Evolutionary conservation across 1,284 basidiomycete species (phyloP).

Genomic region (Ganoderma sinense): DNA sequence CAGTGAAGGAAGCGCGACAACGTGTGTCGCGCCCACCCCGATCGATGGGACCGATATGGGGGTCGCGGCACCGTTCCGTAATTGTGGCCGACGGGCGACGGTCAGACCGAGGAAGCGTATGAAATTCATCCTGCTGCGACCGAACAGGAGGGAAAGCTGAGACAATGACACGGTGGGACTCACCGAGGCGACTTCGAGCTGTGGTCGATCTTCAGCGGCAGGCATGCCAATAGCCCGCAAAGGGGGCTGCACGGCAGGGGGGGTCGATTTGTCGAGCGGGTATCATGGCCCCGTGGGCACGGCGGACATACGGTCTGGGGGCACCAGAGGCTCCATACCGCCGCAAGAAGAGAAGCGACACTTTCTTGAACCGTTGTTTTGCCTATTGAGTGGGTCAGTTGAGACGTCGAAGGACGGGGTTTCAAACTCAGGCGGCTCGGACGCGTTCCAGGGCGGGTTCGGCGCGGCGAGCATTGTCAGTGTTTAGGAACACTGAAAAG

Average conservation of each 20-base stretch:
- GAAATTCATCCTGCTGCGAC: background rate
- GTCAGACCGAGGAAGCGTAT: slow-evolving; percentile 9
- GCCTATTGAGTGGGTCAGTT: slow-evolving; percentile 1
- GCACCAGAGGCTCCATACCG: background rate
- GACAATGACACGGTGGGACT: slow-evolving; percentile 7
- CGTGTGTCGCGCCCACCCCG: slow-evolving; percentile 20
- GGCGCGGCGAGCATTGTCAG: background rate
- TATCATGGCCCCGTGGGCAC: background rate
- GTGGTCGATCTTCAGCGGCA: background rate
- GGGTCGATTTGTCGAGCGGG: background rate
- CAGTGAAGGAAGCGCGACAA: slow-evolving; percentile 6
- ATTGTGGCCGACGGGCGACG: slow-evolving; percentile 17
- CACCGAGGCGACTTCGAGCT: slow-evolving; percentile 10
- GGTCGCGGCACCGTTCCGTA: slow-evolving; percentile 8
- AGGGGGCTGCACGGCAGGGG: background rate
- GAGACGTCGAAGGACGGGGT: slow-evolving; percentile 6
- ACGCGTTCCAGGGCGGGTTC: background rate
- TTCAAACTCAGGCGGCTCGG: slow-evolving; percentile 9
- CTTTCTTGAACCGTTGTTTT: slow-evolving; percentile 3
- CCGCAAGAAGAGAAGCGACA: background rate
- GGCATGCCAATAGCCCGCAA: slow-evolving; percentile 19
- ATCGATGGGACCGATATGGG: slow-evolving; percentile 27
- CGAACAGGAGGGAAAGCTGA: background rate
- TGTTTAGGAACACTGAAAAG: slow-evolving; percentile 5
- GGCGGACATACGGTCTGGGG: slow-evolving; percentile 10